Evolutionary conservation across 345 rosid species (phyloP).

Genomic region (Melaleuca alternifolia): DNA sequence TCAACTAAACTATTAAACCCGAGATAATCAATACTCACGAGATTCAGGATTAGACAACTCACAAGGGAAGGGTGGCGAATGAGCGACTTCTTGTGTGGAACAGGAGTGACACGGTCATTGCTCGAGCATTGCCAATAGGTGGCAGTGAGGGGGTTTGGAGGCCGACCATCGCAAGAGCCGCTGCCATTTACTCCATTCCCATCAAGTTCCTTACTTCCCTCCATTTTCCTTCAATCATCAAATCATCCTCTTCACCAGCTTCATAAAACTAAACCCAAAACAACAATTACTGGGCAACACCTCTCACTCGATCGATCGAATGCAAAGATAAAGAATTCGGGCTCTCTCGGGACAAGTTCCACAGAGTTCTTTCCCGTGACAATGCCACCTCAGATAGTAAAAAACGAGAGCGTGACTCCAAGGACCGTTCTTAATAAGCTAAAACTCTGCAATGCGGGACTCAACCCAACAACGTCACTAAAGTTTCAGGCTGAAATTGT

Average conservation of each 20-base stretch:
- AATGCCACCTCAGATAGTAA: neutral
- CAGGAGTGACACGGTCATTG: conserved; percentile 11
- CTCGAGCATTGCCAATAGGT: conserved; percentile 14
- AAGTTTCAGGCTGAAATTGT: too few relatives aligned
- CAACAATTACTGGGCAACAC: neutral
- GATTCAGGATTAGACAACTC: conserved; percentile 8
- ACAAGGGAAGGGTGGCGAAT: conserved; percentile 71
- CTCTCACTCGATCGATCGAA: neutral
- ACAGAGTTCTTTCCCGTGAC: neutral
- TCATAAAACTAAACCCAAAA: neutral
- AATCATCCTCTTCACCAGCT: neutral
- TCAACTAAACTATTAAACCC: neutral
- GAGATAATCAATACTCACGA: neutral
- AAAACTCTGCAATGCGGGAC: too few relatives aligned
- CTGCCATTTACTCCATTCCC: conserved; percentile 33
- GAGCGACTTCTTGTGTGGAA: conserved; percentile 43
- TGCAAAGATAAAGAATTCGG: too few relatives aligned
- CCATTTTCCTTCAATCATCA: conserved; percentile 50
- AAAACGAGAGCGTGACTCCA: too few relatives aligned
- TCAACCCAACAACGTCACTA: too few relatives aligned
- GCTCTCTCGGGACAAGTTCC: too few relatives aligned
- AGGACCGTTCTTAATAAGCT: too few relatives aligned
- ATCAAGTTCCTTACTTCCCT: conserved; percentile 31
- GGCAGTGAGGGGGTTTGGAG: conserved; percentile 50
- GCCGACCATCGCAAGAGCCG: conserved; percentile 42